Evolutionary conservation across 768 basidiomycete genomes (phyloP).

Genomic region (Filobasidium wieringae): DNA sequence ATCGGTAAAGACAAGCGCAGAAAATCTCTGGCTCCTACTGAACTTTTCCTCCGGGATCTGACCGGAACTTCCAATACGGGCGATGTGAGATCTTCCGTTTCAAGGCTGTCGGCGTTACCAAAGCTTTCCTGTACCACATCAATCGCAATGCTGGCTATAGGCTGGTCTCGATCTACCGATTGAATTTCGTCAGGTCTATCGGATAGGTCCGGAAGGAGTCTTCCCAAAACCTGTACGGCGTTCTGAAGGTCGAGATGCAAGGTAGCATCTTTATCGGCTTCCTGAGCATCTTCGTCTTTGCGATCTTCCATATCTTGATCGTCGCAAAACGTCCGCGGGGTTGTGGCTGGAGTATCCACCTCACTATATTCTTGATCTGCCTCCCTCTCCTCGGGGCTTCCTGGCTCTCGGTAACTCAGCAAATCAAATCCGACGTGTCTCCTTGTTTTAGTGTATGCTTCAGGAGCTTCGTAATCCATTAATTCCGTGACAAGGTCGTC

Average conservation of each 20-base stretch:
- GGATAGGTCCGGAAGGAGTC: background rate
- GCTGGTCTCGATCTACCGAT: background rate
- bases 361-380: background rate
- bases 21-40: background rate
- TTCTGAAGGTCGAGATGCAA: background rate
- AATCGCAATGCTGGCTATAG: no score
- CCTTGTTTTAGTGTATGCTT: no score
- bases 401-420: background rate
- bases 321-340: background rate
- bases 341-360: slow-evolving; percentile 1
- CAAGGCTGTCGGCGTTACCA: no score
- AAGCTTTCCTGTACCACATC: no score
- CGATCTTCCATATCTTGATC: background rate
- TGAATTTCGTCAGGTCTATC: no score
- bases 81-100: no score
- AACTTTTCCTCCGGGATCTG: background rate
- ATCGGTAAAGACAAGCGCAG: background rate
- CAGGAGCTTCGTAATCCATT: background rate
- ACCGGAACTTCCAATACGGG: no score
- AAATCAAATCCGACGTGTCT: background rate
- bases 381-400: no score
- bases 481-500: background rate
- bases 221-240: slow-evolving; percentile 3
- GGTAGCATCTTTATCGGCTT: background rate
- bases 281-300: background rate